Base-by-base conservation (phyloP, 2,329 filamentous ascomycete genomes). In the Pyricularia sp. region DNA sequence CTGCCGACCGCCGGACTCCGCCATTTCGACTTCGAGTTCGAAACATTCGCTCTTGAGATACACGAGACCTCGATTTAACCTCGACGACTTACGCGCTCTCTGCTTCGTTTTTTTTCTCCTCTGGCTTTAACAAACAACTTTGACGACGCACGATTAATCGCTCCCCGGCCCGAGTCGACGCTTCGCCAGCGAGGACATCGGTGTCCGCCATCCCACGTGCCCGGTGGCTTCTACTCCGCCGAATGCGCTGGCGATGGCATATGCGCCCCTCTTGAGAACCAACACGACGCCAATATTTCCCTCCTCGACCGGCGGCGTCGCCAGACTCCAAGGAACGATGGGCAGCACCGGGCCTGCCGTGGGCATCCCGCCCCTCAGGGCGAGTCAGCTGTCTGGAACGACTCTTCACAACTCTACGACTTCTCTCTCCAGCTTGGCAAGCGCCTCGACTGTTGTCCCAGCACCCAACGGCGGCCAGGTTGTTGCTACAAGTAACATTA, bases 401-500 rank as follows among this genome's bases (percentile, higher is more conserved):
- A 88, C 86, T 36, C 83, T 82, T 67, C 84, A 82, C 75, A 81
- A 82, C 72, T 85, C 84, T 20, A 83, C 82, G 50, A 81, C 84
- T 64, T 88, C 85, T 17, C 77, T 87, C 64, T 80, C 78, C 71
- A 83, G 85, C 2, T 77, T 87, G 65, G 76, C 79, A 64, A 84
- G 78, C 73, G 74, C 80, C 31, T 84, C 83, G 36, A 73, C 80
- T 31, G 76, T 79, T 42, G 73, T 73, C n/a, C 71, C 79, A 68
- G 72, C 75, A 11, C 81, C 84, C 65, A 86, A 83, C 70, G 88
- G 88, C 70, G 88, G 88, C 64, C 87, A 87, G 70, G 86, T 94
- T 71, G 82, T 92, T 75, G 91, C 93, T 70, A 93, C 91, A 70
- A 87, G 92, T 78, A 97, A 97, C 79, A 97, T 99, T 78, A 97